Percentiles rank a stretch among this genome's conserved stretches.
phyloP scores from a whole-genome alignment of 805 yeast genomes.

The Candida koratica region DNA sequence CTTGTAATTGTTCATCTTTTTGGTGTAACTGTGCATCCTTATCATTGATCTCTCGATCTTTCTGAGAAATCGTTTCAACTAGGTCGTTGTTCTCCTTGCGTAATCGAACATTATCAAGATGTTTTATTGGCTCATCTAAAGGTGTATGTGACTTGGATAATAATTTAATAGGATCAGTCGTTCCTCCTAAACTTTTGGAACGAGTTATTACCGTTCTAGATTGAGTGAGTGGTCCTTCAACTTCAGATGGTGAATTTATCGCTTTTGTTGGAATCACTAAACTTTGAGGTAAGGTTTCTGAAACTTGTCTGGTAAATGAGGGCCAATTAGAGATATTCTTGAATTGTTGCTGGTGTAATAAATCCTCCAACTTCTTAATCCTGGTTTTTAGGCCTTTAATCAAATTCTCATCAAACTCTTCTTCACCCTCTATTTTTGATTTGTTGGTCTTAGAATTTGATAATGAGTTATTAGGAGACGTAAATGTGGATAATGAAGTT shows the following conservation, averaged over 20 bases:
- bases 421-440: constrained; percentile 18
- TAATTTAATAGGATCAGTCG: constrained; percentile 12
- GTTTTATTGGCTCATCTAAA: constrained; percentile 37
- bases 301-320: constrained; percentile 19
- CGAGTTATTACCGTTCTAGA: background rate
- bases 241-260: background rate
- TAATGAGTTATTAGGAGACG: constrained; percentile 18
- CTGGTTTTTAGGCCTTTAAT: constrained; percentile 65
- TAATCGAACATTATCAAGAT: constrained; percentile 38
- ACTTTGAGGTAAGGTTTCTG: background rate
- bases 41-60: background rate
- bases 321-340: constrained; percentile 49
- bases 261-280: background rate
- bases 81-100: constrained; percentile 28
- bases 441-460: constrained; percentile 14
- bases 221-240: background rate
- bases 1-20: constrained; percentile 7
- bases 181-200: background rate
- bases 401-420: constrained; percentile 36
- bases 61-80: too few relatives aligned
- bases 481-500: constrained; percentile 27
- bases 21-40: constrained; percentile 1
- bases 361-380: constrained; percentile 70
- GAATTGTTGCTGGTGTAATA: constrained; percentile 70
- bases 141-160: constrained; percentile 19